These are phyloP conservation scores for Beta vulgaris DNA, from an alignment of 148 eudicot species.

Conservation along the genomic window DNA sequence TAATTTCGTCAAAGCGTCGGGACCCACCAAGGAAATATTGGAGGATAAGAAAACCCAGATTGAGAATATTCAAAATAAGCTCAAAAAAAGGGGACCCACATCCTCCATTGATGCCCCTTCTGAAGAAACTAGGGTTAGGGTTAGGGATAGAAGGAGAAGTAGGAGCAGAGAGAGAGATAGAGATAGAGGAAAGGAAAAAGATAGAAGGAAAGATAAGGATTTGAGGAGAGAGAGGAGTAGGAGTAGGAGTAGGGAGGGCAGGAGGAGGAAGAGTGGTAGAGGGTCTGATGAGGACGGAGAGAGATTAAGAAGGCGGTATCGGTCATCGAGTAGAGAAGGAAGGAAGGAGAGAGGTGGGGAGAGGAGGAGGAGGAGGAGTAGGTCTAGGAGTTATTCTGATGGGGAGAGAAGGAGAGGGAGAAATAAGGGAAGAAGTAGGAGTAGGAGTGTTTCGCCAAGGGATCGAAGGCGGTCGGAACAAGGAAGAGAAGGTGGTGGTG, in stretches of 20 bases:
- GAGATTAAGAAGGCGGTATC: slow-evolving; percentile 24
- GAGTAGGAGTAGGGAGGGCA: slow-evolving; percentile 19
- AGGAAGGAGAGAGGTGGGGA: slow-evolving; percentile 24
- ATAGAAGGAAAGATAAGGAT: slow-evolving; percentile 26
- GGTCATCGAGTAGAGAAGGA: slow-evolving; percentile 28
- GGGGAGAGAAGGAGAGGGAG: slow-evolving; percentile 15
- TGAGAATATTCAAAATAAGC: slow-evolving; percentile 62
- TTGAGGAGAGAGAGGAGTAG: slow-evolving; percentile 27
- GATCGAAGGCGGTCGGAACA: slow-evolving; percentile 29
- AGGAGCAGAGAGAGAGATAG: slow-evolving; percentile 21
- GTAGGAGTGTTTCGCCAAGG: slow-evolving; percentile 47
- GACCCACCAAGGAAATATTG: slow-evolving; percentile 35
- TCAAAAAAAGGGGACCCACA: slow-evolving; percentile 41
- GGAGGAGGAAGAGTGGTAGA: slow-evolving; percentile 4
- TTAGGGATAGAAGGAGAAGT: slow-evolving; percentile 23
- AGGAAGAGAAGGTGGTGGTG: slow-evolving; percentile 30
- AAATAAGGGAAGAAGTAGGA: slow-evolving; percentile 26
- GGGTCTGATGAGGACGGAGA: slow-evolving; percentile 28
- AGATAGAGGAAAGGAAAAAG: slow-evolving; percentile 18
- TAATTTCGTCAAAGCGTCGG: slow-evolving; percentile 71
- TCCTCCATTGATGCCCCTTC: slow-evolving; percentile 24
- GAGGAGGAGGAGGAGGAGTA: slow-evolving; percentile 34
- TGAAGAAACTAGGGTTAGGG: slow-evolving; percentile 29
- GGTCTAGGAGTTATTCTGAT: slow-evolving; percentile 27
- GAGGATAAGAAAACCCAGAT: slow-evolving; percentile 53